Base-by-base conservation (phyloP, 768 basidiomycete species). In the Rhodosporidiobolus odoratus region DNA sequence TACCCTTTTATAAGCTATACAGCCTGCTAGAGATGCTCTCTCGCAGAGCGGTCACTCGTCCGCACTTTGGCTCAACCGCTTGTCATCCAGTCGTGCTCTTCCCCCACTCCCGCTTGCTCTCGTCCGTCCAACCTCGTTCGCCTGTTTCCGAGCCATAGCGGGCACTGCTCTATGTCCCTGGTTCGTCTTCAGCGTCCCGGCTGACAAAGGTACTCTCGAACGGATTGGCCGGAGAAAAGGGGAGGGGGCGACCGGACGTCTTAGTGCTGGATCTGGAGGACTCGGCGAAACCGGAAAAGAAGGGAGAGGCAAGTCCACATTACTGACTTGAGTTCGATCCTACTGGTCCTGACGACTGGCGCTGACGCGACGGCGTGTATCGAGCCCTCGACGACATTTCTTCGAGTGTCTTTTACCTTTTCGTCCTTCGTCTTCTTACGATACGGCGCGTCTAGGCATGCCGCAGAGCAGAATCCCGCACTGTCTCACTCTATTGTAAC, bases 241-340 rank as follows among this genome's bases (percentile, higher is more conserved):
- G 27, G 41, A 54, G 25, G n/a, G n/a, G n/a, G 4, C 62, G 80
- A 3, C 86, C 91, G 3, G 92, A 95, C 69, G 83, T 88, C 52
- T 82, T 92, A 43, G 88, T 92, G 34, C 93, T 92, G 76, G 92
- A 95, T 81, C 82, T 95, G 19, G 92, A 94, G 78, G 92, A 95
- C 78, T 89, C 89, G 69, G 86, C 94, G 0, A 81, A 90, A 7
- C 88, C 88, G 6, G 81, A 82, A 8, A 75, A 79, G 38, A 79
- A 81, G 35, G 86, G 86, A 67, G 90, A 91, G 78, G 79, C 80
- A 32, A 43, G 73, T 25, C 67, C 66, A 30, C 37, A 62, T 34
- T 34, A 34, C 43, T 45, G 23, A 12, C 43, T 23, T 45, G 12
- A 13, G 43, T 45, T 45, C 23, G 43, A n/a, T n/a, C n/a, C n/a